A percentile compares a stretch with the other conserved stretches of the same genome.
phyloP scores from a whole-genome alignment of 352 stramenopile species.

The Phytopythium boreale region DNA sequence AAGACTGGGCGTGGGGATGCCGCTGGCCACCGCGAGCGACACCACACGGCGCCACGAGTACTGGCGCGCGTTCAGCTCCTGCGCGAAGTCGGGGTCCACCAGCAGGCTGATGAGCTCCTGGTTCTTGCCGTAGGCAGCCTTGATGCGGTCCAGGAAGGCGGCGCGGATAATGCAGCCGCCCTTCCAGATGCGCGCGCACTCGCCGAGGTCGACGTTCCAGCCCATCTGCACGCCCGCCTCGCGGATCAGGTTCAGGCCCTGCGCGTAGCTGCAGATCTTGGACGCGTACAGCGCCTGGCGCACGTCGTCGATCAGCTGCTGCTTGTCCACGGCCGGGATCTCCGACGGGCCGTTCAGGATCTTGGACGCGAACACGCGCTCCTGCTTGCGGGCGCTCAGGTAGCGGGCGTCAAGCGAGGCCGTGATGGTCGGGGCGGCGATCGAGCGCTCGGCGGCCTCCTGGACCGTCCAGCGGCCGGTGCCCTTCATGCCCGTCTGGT shows the following conservation, averaged over 20 bases:
- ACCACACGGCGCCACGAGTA: slow-evolving; percentile 96
- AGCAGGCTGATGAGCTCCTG: slow-evolving; percentile 94
- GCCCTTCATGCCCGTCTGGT: slow-evolving; percentile 99
- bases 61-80: slow-evolving; percentile 94
- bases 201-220: slow-evolving; percentile 96
- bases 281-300: slow-evolving; percentile 95
- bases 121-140: slow-evolving; percentile 92
- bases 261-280: slow-evolving; percentile 99
- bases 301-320: slow-evolving; percentile 96
- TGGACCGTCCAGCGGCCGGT: slow-evolving; percentile 97
- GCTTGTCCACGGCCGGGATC: slow-evolving; percentile 91
- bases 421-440: slow-evolving; percentile 97
- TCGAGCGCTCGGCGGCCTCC: slow-evolving; percentile 93
- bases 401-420: slow-evolving; percentile 96
- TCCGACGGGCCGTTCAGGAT: slow-evolving; percentile 93
- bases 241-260: slow-evolving; percentile 94
- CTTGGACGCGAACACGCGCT: slow-evolving; percentile 92
- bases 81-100: slow-evolving; percentile 96
- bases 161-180: slow-evolving; percentile 99
- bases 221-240: slow-evolving; percentile 93
- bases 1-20: slow-evolving; percentile 91
- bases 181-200: slow-evolving; percentile 99
- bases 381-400: slow-evolving; percentile 94
- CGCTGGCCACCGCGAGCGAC: slow-evolving; percentile 93
- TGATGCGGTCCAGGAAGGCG: slow-evolving; percentile 97